Evolutionary conservation across 2,329 filamentous ascomycete species (phyloP), one percentile per base, ranked within the genome.

Genomic region (Hymenoscyphus repandus): DNA sequence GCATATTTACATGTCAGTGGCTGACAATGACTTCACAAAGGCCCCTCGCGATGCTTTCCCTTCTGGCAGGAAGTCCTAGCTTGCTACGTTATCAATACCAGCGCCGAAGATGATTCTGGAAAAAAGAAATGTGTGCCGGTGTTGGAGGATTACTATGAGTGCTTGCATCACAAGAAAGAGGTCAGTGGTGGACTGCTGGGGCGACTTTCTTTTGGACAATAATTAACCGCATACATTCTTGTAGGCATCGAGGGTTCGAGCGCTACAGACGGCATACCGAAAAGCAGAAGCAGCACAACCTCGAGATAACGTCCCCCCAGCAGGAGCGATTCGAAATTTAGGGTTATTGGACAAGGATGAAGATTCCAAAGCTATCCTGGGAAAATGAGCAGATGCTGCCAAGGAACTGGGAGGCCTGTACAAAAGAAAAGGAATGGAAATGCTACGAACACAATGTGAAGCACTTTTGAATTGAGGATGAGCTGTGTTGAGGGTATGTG

Each of bases 41-140:
- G 63, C 47, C 48, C 53, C 17, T 75, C 75, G 62, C 88, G 92
- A 72, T 99, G 93, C 83, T 97, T 96, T 77, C 89, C 91, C 68
- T 99, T 96, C 82, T 99, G 93, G 93, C 93, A 99, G 75, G 93
- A 99, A 74, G 84, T 97, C 60, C 87, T 99, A 69, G 90, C 90
- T 65, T 99, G 93, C 82, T 99, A 99, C 72, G 90, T 96, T 55
- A 85, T 96, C 68, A 97, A 97, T 76, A 90, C 90, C 50, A 80
- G 79, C 59, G 76, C 86, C 58, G 87, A 92, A 50, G 86, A 91
- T 66, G 77, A 82, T 61, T 81, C 83, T 13, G 89, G 89, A 62
- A 93, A 91, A 76, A 86, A 84, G 71, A 95, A 95, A 74, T 99
- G 95, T 70, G 74, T 79, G 15, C 85, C 88, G 13, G 80, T 83